Base-by-base conservation (phyloP, 306 rosid genomes). In the Dalbergia cochinchinensis region DNA sequence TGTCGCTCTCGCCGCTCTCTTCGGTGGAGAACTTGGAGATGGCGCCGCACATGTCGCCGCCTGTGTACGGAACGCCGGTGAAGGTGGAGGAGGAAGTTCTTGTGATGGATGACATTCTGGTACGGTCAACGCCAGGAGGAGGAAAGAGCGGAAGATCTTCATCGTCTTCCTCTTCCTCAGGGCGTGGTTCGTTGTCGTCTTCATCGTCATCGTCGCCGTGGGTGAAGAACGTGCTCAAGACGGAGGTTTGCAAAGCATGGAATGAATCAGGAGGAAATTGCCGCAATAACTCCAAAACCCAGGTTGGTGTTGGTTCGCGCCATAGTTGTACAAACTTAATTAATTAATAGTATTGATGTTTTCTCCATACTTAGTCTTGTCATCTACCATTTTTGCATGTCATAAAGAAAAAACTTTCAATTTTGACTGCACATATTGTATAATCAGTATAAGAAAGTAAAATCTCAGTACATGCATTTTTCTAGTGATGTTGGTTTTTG, bases 71-170 rank as follows among this genome's bases (percentile, higher is more conserved):
- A 51, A 73, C 91, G 50, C 91, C 89, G 19, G 87, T 87, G 20
- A 84, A 86, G 82, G 88, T 65, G 11, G 91, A 85, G 1, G 97
- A 92, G 63, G 97, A 92, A 53, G 90, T 86, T 31, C 41, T 92
- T 35, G 95, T 92, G 68, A 92, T 92, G 85, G 93, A 92, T 80
- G 97, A 82, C 8, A 84, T 92, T 75, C 87, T 71, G 59, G 88
- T 92, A 73, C 83, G 78, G 69, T 60, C 76, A 1, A 19, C 20
- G 34, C 55, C 82, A 0, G 83, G 79, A 6, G 41, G 71, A 20
- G 84, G 79, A 68, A 88, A 83, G 84, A 86, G 47, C 45, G 57
- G 88, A 4, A 83, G 91, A 78, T 83, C 89, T 20, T 74, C 79
- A 6, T 71, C 89, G 0, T 85, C 82, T 8, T 87, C 31, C 31